Conservation (phyloP, 2,329 filamentous ascomycete species). For the Claviceps cyperi region DNA sequence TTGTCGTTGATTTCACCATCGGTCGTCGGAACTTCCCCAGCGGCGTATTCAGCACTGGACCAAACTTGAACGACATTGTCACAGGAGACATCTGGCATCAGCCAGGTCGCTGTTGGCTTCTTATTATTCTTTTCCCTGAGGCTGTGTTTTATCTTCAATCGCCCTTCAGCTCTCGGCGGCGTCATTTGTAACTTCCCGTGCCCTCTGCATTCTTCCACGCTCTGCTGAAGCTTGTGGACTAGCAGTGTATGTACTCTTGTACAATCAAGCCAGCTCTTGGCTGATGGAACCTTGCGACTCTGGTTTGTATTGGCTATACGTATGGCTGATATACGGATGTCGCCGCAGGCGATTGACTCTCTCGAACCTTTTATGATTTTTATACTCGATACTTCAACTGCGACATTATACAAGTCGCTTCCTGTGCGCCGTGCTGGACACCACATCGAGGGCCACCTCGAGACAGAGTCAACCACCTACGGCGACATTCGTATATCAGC, state of each 20-base stretch:
- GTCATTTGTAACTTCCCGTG: neutral
- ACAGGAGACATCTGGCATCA: neutral
- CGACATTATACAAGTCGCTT: too few species aligned
- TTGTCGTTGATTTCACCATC: neutral
- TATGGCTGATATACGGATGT: neutral
- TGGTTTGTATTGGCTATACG: neutral
- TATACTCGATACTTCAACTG: too few species aligned
- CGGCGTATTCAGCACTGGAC: neutral
- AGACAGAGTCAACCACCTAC: too few species aligned
- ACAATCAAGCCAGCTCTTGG: slow-evolving; percentile 8
- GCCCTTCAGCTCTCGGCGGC: neutral
- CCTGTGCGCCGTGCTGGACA: too few species aligned
- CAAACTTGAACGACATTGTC: neutral
- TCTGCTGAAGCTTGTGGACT: neutral
- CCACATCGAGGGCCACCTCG: too few species aligned
- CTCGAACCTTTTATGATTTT: too few species aligned
- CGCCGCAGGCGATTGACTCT: too few species aligned
- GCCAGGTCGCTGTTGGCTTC: neutral
- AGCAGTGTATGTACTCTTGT: neutral
- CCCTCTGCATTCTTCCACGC: too few species aligned
- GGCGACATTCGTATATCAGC: too few species aligned
- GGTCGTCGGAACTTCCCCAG: neutral
- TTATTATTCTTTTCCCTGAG: neutral
- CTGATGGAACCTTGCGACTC: slow-evolving; percentile 2
- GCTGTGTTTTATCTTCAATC: neutral